Base-by-base conservation (phyloP, 495 filamentous ascomycete genomes). In the Oidiodendron maius region DNA sequence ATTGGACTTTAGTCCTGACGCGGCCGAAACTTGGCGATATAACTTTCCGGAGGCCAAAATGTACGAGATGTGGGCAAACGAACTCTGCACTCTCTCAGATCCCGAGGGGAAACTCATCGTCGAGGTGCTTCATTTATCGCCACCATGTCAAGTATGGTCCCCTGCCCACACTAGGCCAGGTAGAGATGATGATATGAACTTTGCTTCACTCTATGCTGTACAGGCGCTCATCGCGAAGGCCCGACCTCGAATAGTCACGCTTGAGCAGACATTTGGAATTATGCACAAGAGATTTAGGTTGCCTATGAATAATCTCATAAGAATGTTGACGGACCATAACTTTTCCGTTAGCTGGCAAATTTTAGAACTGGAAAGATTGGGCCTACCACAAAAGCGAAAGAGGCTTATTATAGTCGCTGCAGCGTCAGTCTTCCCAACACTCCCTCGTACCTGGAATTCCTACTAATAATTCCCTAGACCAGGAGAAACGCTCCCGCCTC, bases 121-220 rank as follows among this genome's bases (percentile, higher is more conserved):
- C 0, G 89, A 95, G 55, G 66, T 95, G 15, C 67, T 85, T 3
- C 90, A 96, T 47, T 61, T 91, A 0, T 91, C 86, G 0, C 88
- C 88, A 0, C 90, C 91, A 0, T 97, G 91, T 41, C 86, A 93
- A 51, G 76, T 77, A 3, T 94, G 81, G 61, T 93, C 86, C 0
- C 77, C 80, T 0, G 84, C 83, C 0, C 85, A 96, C 45, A 91
- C 86, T 0, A 61, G 70, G 3, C 50, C 67, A 0, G 77, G 79
- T 1, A 67, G 73, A 12, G 73, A 87, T 30, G 88, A 93, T 35
- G 87, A 89, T 1, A 68, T 61, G 3, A 95, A 95, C 46, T 78
- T 77, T 0, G 82, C 82, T 0, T 75, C 82, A 0, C 65, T 91
- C 0, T 90, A 84, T 53, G 77, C 78, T 0, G 76, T 83, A 5